Conservation (phyloP, 2,329 filamentous ascomycete species). For the Colletotrichum tropicicola region DNA sequence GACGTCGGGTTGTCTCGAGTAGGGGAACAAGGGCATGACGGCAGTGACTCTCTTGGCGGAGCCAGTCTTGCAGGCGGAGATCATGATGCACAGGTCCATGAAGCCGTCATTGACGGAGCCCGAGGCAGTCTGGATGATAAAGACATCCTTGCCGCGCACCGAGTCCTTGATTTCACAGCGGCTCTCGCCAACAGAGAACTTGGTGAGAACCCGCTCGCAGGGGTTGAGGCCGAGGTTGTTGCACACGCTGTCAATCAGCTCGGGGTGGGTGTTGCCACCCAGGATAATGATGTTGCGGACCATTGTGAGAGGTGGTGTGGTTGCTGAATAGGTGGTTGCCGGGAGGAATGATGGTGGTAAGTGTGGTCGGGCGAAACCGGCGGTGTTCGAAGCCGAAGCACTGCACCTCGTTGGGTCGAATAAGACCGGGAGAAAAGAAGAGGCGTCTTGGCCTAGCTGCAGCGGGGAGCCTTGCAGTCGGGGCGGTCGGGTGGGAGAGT, state of each 20-base stretch:
- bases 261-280: conserved; percentile 91
- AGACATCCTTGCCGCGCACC: conserved; percentile 97
- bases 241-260: conserved; percentile 87
- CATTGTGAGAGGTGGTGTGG: conserved; percentile 59
- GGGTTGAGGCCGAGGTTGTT: conserved; percentile 87
- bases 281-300: conserved; percentile 95
- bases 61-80: conserved; percentile 96
- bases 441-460: not conserved
- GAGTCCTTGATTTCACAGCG: conserved; percentile 96
- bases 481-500: not conserved
- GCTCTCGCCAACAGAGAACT: conserved; percentile 96
- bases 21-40: conserved; percentile 89
- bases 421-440: not conserved
- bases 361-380: conserved; percentile 22
- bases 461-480: not conserved
- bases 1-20: conserved; percentile 94
- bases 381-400: not conserved
- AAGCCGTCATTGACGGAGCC: conserved; percentile 96
- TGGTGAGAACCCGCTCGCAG: conserved; percentile 84
- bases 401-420: not conserved
- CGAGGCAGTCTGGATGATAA: conserved; percentile 94
- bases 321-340: not conserved
- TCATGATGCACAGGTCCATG: conserved; percentile 96
- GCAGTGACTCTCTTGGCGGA: conserved; percentile 94
- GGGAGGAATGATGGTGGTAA: not conserved